phyloP scores from a whole-genome alignment of 345 rosid species.

The Camelina hispida region DNA sequence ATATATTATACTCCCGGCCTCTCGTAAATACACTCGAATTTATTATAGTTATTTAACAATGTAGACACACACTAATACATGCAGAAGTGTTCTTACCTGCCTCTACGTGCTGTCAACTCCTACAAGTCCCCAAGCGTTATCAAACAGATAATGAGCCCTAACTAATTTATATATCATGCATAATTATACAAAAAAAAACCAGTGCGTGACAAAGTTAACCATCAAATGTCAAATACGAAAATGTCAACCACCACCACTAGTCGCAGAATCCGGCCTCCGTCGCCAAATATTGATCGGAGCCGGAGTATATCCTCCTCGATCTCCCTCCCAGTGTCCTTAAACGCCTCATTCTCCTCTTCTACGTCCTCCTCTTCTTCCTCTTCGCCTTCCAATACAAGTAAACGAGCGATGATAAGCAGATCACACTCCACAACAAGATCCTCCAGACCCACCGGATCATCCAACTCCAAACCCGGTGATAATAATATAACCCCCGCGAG shows the following conservation, averaged over 20 bases:
- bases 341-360: constrained; percentile 40
- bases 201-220: constrained; percentile 11
- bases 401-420: constrained; percentile 38
- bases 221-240: neutral
- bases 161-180: neutral
- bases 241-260: constrained; percentile 30
- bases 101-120: constrained; percentile 49
- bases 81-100: constrained; percentile 39
- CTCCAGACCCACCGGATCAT: constrained; percentile 27
- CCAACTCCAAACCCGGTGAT: constrained; percentile 5
- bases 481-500: constrained; percentile 32
- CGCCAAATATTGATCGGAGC: constrained; percentile 36
- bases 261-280: constrained; percentile 43
- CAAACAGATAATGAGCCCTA: neutral
- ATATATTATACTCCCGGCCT: neutral
- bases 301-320: constrained; percentile 20
- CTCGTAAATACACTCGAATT: constrained; percentile 2
- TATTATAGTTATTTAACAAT: neutral
- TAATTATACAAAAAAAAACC: neutral
- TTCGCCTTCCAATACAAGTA: constrained; percentile 38
- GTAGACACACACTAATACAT: constrained; percentile 31
- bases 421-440: constrained; percentile 47
- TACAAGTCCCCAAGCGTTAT: constrained; percentile 21
- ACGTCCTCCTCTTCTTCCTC: constrained; percentile 40
- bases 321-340: constrained; percentile 44